Evolutionary conservation across 768 basidiomycete genomes (phyloP).

Genomic region (Crepidotus variabilis): DNA sequence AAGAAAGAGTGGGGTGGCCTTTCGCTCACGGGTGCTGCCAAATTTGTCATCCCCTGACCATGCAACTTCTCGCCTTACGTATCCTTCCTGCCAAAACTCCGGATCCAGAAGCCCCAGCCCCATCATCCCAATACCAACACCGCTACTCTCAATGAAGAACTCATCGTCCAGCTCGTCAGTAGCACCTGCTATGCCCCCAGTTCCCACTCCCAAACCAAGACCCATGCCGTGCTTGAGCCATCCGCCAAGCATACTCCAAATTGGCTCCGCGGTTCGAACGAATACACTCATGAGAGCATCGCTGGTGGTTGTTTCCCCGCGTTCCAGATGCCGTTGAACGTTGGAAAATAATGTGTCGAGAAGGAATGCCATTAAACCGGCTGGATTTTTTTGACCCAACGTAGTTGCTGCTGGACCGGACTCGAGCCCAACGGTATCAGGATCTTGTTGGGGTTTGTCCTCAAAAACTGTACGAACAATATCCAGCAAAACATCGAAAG

Average conservation of each 20-base stretch:
- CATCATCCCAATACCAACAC: slow-evolving; percentile 46
- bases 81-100: slow-evolving; percentile 80
- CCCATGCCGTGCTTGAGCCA: slow-evolving; percentile 80
- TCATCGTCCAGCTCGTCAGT: slow-evolving; percentile 58
- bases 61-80: slow-evolving; percentile 46
- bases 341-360: slow-evolving; percentile 60
- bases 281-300: slow-evolving; percentile 62
- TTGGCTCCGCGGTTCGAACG: slow-evolving; percentile 57
- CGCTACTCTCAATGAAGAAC: slow-evolving; percentile 78
- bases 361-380: slow-evolving; percentile 51
- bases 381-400: slow-evolving; percentile 35
- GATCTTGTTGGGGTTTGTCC: slow-evolving; percentile 20
- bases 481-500: slow-evolving; percentile 53
- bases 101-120: slow-evolving; percentile 55
- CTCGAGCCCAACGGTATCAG: too few species aligned
- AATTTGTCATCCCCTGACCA: slow-evolving; percentile 14
- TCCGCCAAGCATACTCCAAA: slow-evolving; percentile 67
- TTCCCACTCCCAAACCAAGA: slow-evolving; percentile 29
- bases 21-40: slow-evolving; percentile 20
- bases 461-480: slow-evolving; percentile 38
- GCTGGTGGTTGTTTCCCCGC: slow-evolving; percentile 52
- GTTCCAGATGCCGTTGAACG: slow-evolving; percentile 55
- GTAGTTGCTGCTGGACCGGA: slow-evolving; percentile 15
- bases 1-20: slow-evolving; percentile 57
- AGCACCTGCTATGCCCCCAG: slow-evolving; percentile 15